Percentiles rank a stretch among this genome's conserved stretches.
Evolutionary conservation across 148 eudicot species (phyloP).

Genomic region (Persicaria maculosa): DNA sequence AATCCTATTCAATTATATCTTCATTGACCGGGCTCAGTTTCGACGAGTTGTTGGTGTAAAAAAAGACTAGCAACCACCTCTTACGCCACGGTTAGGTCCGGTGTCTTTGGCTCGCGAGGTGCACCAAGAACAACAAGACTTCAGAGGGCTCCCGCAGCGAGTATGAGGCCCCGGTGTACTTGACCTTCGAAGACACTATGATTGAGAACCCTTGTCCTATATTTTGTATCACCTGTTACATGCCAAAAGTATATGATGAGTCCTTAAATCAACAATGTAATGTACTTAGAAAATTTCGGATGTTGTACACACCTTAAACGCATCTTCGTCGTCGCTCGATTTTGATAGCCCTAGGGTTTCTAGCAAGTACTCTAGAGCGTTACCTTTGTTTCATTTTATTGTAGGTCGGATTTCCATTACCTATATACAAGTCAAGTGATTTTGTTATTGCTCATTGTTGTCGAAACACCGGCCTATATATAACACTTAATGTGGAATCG

Average conservation of each 20-base stretch:
- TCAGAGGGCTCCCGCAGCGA: constrained; percentile 71
- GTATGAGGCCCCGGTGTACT: constrained; percentile 51
- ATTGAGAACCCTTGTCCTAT: constrained; percentile 67
- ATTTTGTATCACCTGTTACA: constrained; percentile 38
- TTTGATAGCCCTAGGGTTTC: constrained; percentile 34
- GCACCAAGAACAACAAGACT: constrained; percentile 46
- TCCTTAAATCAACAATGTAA: no score
- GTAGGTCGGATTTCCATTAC: constrained; percentile 62
- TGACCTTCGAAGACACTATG: constrained; percentile 52
- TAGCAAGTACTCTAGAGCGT: constrained; percentile 54
- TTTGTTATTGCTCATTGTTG: neutral
- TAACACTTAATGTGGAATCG: neutral
- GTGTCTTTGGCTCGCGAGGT: constrained; percentile 26
- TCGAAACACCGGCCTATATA: neutral
- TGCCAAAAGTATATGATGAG: neutral
- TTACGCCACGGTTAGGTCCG: no score
- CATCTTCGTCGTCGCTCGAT: constrained; percentile 59
- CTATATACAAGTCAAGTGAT: constrained; percentile 6
- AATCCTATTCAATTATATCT: no score
- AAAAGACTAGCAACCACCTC: no score
- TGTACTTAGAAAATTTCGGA: neutral
- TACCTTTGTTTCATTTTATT: constrained; percentile 63
- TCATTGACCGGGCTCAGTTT: no score
- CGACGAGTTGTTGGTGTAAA: no score
- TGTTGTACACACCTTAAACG: constrained; percentile 39